phyloP scores from a whole-genome alignment of 371 early-diverging fungal genomes.

The Mucor racemosus region DNA sequence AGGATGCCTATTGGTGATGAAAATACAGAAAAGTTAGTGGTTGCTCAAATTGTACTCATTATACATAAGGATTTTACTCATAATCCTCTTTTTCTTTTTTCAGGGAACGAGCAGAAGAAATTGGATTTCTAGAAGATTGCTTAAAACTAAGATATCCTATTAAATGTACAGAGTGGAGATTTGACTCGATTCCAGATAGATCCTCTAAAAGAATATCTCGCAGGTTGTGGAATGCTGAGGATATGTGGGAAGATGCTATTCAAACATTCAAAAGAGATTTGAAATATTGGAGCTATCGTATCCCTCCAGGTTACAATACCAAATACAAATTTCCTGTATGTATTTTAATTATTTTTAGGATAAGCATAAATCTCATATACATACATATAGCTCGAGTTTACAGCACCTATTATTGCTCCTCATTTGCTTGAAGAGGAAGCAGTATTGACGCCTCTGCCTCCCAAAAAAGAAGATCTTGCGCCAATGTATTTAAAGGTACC shows the following conservation, averaged over 20 bases:
- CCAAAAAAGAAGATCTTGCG: background rate
- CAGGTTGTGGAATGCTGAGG: constrained; percentile 14
- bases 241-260: constrained; percentile 34
- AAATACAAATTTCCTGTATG: constrained; percentile 20
- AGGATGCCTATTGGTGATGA: background rate
- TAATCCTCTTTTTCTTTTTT: background rate
- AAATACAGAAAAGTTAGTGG: constrained; percentile 12
- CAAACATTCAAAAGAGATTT: constrained; percentile 32
- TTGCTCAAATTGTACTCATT: background rate
- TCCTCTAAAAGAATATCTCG: constrained; percentile 21
- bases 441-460: background rate
- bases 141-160: constrained; percentile 15
- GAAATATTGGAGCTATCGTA: constrained; percentile 32
- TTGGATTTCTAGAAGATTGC: constrained; percentile 28
- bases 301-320: constrained; percentile 37
- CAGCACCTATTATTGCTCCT: constrained; percentile 12
- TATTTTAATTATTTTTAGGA: background rate
- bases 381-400: constrained; percentile 14
- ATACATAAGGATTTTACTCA: background rate
- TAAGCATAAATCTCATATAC: too few relatives aligned
- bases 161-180: constrained; percentile 21
- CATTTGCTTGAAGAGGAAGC: constrained; percentile 15
- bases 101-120: constrained; percentile 27
- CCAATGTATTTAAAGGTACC: background rate
- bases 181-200: constrained; percentile 34